Conservation (phyloP, 441 rosid species). For the Euphorbia neoarborescens region DNA sequence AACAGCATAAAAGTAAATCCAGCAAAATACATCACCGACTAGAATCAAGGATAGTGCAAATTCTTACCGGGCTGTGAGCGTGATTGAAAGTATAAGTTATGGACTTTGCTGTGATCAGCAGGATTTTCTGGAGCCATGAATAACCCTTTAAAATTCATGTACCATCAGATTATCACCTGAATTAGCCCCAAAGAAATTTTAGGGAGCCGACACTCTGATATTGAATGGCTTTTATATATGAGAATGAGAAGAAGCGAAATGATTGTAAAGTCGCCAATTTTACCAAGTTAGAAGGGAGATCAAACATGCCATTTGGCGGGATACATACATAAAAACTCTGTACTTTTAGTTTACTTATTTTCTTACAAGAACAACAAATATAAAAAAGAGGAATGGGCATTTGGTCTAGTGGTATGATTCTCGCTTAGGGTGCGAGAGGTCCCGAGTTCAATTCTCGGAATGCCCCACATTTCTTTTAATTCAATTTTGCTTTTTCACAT, state of each 20-base stretch:
- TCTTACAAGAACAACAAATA: too few relatives aligned
- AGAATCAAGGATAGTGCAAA: not conserved
- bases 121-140: not conserved
- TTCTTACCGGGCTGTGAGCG: not conserved
- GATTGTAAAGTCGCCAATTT: not conserved
- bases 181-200: not conserved
- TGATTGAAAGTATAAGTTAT: not conserved
- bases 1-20: not conserved
- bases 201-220: not conserved
- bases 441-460: slow-evolving; percentile 35
- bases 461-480: not conserved
- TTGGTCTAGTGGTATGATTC: slow-evolving; percentile 65
- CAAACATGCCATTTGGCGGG: not conserved
- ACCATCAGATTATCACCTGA: not conserved
- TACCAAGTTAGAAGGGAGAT: not conserved
- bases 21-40: too few relatives aligned
- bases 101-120: slow-evolving; percentile 5
- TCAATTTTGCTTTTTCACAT: too few relatives aligned
- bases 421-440: slow-evolving; percentile 59
- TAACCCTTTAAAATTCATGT: not conserved
- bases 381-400: slow-evolving; percentile 28
- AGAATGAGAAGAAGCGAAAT: not conserved
- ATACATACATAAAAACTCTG: not conserved
- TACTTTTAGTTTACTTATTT: too few relatives aligned
- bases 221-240: not conserved